phyloP scores from a whole-genome alignment of 441 rosid species.

The Populus trichocarpa region DNA sequence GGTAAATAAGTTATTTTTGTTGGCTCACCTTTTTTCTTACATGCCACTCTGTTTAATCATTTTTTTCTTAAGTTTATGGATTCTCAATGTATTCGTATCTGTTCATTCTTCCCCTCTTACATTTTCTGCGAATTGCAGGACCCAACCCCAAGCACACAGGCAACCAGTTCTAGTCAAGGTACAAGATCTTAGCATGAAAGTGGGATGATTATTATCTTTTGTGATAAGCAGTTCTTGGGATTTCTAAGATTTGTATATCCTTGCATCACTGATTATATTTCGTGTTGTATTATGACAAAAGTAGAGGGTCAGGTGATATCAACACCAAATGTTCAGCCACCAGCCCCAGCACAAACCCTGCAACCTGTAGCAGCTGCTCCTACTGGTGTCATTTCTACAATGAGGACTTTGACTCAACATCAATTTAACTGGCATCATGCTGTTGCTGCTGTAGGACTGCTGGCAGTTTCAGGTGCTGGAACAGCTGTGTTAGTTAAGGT shows the following conservation, averaged over 20 bases:
- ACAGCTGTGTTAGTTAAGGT: constrained; percentile 80
- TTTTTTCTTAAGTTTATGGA: not conserved
- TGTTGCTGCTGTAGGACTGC: constrained; percentile 61
- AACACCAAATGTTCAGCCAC: constrained; percentile 52
- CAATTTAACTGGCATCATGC: constrained; percentile 86
- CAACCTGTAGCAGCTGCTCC: constrained; percentile 57
- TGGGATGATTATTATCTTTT: constrained; percentile 1
- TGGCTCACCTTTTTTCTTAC: not conserved
- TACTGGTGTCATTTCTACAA: constrained; percentile 34
- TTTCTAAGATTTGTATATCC: constrained; percentile 10
- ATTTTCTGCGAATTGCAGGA: constrained; percentile 47
- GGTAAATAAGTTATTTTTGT: constrained; percentile 38
- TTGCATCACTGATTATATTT: constrained; percentile 19
- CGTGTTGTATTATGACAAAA: constrained; percentile 2
- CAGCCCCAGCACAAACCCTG: constrained; percentile 45
- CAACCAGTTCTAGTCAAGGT: constrained; percentile 58
- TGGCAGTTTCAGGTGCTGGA: constrained; percentile 91
- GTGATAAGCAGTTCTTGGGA: constrained; percentile 5
- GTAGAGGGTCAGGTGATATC: constrained; percentile 52
- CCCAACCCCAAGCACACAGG: constrained; percentile 72
- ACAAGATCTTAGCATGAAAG: constrained; percentile 11
- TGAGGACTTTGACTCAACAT: constrained; percentile 27
- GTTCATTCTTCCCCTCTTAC: constrained; percentile 5
- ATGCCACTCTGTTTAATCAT: not conserved
- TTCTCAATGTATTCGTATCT: not conserved